Evolutionary conservation across 73 alveolate species (phyloP), one percentile per base, ranked within the genome.

Genomic region (Paramecium primaurelia): DNA sequence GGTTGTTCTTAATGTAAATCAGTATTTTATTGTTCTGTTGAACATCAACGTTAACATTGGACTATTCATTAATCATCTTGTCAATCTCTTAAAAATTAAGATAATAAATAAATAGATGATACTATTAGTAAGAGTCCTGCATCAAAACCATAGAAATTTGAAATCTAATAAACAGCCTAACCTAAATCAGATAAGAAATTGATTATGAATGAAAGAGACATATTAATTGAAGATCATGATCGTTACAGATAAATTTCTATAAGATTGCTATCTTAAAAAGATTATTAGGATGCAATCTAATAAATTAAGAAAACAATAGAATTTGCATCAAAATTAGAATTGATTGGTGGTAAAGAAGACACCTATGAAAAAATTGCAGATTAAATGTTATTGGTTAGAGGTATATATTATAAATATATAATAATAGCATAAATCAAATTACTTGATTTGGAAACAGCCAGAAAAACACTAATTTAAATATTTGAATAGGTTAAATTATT

Each of bases 1-100:
- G 91, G 91, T 7, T 80, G 91, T 45, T 80, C 91, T 2, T 26
- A 80, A 80, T 80, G 91, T 64, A 80, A 80, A 80, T 80, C 34
- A 36, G 91, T 42, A 11, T 80, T 45, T 80, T 80, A 80, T 47
- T 80, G 91, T 25, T 80, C 91, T 42, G 71, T 42, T 26, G 91
- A 80, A 80, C 91, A 80, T 80, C 38, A 80, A 36, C 36, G 77
- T 9, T 6, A 42, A 47, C 91, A 80, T 80, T 80, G 91, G 91
- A 25, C 36, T 14, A 6, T 20, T 42, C 91, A 80, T 49, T 20
- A 42, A 80, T 80, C 20, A 9, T 11, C 37, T 14, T 80, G 91
- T 80, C 38, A 20, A 25, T 20, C 69, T 18, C 3, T 54, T 2
- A 54, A 80, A 32, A 25, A 42, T 5, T 32, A 80, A 80, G 71